Percentiles rank a stretch among this genome's conserved stretches.
Conservation (phyloP, 2,329 filamentous ascomycete species). For the Simplicillium sp. region DNA sequence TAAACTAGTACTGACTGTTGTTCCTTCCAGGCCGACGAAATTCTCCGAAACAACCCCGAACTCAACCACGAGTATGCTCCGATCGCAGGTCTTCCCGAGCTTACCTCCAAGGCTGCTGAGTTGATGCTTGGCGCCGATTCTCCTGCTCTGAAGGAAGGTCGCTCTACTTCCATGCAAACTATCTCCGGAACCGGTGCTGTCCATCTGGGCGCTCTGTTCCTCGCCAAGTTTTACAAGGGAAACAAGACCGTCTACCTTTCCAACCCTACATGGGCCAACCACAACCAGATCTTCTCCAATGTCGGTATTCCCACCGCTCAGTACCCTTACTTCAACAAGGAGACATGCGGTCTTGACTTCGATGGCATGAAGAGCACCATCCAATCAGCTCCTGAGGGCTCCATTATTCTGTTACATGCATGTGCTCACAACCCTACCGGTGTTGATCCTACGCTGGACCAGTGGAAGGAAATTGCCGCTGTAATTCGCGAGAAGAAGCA, state of each 20-base stretch:
- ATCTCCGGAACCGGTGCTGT: conserved; percentile 96
- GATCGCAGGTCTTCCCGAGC: conserved; percentile 77
- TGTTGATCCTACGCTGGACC: conserved; percentile 85
- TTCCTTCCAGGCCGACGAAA: conserved; percentile 67
- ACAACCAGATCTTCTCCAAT: conserved; percentile 96
- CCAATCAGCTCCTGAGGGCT: conserved; percentile 61
- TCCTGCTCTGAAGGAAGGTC: conserved; percentile 74
- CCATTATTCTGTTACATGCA: conserved; percentile 84
- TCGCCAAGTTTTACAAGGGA: conserved; percentile 78
- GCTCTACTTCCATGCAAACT: conserved; percentile 75
- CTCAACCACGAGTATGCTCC: conserved; percentile 98
- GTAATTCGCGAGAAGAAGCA: conserved; percentile 70
- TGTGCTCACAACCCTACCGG: conserved; percentile 98
- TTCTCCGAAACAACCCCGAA: conserved; percentile 77
- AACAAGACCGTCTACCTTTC: conserved; percentile 79
- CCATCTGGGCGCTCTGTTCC: conserved; percentile 88
- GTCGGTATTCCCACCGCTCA: conserved; percentile 67
- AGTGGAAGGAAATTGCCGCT: conserved; percentile 84
- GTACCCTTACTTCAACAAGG: conserved; percentile 90
- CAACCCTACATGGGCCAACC: conserved; percentile 95
- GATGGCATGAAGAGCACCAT: conserved; percentile 74
- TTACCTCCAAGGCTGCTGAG: conserved; percentile 85
- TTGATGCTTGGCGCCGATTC: conserved; percentile 76
- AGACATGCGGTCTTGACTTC: conserved; percentile 87
- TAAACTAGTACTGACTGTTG: background rate